Evolutionary conservation across 306 rosid genomes (phyloP).

Genomic region (Rubus parviflorus): DNA sequence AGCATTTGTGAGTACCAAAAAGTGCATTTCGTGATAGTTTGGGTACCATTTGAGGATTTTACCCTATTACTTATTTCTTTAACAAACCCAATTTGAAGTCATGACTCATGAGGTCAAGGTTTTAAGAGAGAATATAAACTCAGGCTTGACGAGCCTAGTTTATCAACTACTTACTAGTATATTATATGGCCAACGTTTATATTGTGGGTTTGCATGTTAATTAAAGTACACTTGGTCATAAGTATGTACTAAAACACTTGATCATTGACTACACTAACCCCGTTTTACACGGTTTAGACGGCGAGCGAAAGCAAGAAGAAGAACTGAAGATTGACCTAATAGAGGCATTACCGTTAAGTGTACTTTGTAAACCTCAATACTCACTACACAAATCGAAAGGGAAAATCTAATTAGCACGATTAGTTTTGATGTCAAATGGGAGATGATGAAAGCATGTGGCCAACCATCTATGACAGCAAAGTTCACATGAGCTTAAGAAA

Average conservation of each 20-base stretch:
- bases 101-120: neutral
- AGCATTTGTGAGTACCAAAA: too few relatives aligned
- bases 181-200: neutral
- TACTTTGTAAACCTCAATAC: neutral
- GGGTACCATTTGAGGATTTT: too few relatives aligned
- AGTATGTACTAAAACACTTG: neutral
- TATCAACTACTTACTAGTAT: neutral
- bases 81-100: neutral
- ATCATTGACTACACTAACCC: neutral
- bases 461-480: constrained; percentile 19
- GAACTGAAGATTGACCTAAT: neutral
- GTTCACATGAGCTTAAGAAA: neutral
- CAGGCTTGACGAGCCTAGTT: neutral
- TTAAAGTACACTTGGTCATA: neutral
- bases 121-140: neutral
- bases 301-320: neutral
- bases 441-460: constrained; percentile 16
- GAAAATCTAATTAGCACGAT: neutral
- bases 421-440: neutral
- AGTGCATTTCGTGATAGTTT: too few relatives aligned
- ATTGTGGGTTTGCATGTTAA: neutral
- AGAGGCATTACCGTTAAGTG: neutral
- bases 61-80: neutral
- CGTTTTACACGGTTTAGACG: neutral
- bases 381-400: neutral